Evolutionary conservation across 257 asterid species (phyloP).

Genomic region (Datura wrightii): DNA sequence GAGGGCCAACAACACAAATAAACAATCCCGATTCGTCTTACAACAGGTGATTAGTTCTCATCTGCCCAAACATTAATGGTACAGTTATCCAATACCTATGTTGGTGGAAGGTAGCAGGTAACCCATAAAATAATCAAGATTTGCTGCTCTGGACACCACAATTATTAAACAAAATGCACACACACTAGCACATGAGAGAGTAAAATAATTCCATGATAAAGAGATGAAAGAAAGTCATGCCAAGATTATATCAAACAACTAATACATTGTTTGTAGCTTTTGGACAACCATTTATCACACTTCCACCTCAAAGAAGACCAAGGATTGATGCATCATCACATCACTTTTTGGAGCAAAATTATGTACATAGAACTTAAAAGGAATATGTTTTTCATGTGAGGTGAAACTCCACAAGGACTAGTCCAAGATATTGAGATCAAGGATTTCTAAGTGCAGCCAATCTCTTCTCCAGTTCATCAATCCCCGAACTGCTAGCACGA

Average conservation of each 20-base stretch:
- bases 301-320: constrained; percentile 7
- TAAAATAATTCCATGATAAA: neutral
- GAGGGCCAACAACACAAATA: neutral
- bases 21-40: neutral
- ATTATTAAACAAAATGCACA: neutral
- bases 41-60: neutral
- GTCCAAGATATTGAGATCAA: constrained; percentile 30
- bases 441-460: constrained; percentile 87
- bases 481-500: constrained; percentile 55
- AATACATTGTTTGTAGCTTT: neutral
- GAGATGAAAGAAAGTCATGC: neutral
- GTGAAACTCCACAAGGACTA: neutral
- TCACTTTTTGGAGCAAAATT: constrained; percentile 2
- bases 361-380: constrained; percentile 23
- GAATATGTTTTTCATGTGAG: neutral
- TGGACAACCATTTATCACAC: neutral
- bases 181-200: neutral
- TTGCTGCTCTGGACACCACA: neutral
- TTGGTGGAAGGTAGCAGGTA: neutral
- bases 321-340: neutral
- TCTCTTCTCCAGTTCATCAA: constrained; percentile 79
- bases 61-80: neutral
- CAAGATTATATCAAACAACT: constrained; percentile 10
- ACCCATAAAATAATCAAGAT: neutral
- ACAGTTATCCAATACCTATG: neutral